A percentile compares a stretch with the other conserved stretches of the same genome.
Evolutionary conservation across 306 rosid genomes (phyloP).

Genomic region (Casuarina glauca): DNA sequence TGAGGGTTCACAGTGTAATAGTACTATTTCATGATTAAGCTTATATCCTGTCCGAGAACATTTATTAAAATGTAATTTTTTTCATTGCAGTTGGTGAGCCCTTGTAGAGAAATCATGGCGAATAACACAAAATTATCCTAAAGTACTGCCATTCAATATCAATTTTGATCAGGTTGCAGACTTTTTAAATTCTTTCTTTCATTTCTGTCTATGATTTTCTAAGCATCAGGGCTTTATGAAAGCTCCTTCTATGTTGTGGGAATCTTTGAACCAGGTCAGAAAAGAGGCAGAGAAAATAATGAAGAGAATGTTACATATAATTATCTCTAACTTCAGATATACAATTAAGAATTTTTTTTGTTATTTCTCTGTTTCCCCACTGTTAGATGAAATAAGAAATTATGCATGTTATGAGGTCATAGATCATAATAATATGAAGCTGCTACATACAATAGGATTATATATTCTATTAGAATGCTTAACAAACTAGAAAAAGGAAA

Average conservation of each 20-base stretch:
- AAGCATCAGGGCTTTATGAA: conserved; percentile 1
- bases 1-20: background rate
- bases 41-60: conserved; percentile 15
- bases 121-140: conserved; percentile 42
- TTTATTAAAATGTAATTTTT: conserved; percentile 33
- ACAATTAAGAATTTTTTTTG: background rate
- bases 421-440: background rate
- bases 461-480: background rate
- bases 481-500: background rate
- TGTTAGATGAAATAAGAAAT: background rate
- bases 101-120: conserved; percentile 93
- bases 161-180: conserved; percentile 85
- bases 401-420: background rate
- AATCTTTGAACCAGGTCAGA: background rate
- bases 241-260: conserved; percentile 4
- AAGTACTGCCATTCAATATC: conserved; percentile 67
- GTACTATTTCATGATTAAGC: conserved; percentile 20
- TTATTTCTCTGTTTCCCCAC: background rate
- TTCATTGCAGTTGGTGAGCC: conserved; percentile 82
- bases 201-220: background rate
- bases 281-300: background rate
- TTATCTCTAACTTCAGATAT: background rate
- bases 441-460: background rate
- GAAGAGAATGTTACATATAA: background rate
- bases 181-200: background rate